Conservation (phyloP, 768 basidiomycete genomes). For the Suillus lakei region DNA sequence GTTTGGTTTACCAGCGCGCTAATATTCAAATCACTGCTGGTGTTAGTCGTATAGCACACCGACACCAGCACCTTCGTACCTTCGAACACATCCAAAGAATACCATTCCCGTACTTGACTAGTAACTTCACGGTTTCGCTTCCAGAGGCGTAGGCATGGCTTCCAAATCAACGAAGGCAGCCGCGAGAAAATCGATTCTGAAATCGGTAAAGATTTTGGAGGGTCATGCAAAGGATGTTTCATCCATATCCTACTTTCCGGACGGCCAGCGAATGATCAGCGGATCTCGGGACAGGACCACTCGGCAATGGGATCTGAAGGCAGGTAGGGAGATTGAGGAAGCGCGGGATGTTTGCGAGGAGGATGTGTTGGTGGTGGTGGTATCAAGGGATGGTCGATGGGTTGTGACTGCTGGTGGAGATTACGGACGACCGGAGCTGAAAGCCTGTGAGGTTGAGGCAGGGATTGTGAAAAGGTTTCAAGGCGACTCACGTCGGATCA, state of each 20-base stretch:
- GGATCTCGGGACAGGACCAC: too few species aligned
- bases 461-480: too few species aligned
- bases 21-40: neutral
- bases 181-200: neutral
- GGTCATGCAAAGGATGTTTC: accelerated
- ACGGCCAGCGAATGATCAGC: too few species aligned
- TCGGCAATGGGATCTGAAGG: too few species aligned
- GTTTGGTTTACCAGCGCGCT: neutral
- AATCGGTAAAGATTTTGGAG: neutral
- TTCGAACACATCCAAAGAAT: neutral
- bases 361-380: too few species aligned
- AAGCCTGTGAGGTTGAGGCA: too few species aligned
- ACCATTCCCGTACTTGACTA: neutral
- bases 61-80: neutral
- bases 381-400: too few species aligned
- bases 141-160: neutral
- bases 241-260: neutral
- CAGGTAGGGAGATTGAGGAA: too few species aligned
- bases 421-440: too few species aligned
- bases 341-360: too few species aligned
- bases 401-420: too few species aligned
- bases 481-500: too few species aligned
- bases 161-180: neutral
- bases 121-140: neutral
- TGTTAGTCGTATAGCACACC: neutral